A percentile compares a stretch with the other conserved stretches of the same genome.
Evolutionary conservation across 2,329 filamentous ascomycete species (phyloP).

Genomic region (Clonostachys rhizophaga): DNA sequence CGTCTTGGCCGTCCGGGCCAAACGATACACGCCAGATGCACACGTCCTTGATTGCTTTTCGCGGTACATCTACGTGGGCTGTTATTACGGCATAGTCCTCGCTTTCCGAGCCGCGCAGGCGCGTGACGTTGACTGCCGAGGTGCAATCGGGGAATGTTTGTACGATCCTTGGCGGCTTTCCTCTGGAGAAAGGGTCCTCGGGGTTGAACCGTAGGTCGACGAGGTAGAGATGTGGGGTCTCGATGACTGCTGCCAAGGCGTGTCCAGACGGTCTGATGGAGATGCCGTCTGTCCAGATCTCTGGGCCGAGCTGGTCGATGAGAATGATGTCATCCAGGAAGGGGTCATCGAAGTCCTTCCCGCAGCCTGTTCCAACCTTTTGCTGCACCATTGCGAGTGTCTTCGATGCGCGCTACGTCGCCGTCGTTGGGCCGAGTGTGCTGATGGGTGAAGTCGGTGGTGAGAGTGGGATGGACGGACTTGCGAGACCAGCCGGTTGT

Average conservation of each 20-base stretch:
- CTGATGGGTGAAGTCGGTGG: no score
- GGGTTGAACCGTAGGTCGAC: neutral
- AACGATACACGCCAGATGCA: neutral
- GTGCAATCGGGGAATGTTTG: neutral
- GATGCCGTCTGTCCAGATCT: conserved; percentile 3
- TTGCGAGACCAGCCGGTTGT: no score
- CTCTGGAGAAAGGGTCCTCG: neutral
- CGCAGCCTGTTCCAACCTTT: no score
- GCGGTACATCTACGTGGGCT: neutral
- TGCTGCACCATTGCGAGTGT: no score
- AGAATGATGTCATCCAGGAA: conserved; percentile 1
- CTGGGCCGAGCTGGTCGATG: conserved; percentile 3
- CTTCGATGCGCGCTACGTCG: no score
- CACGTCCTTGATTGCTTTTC: neutral
- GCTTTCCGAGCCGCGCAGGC: neutral
- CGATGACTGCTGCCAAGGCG: neutral
- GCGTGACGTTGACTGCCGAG: neutral
- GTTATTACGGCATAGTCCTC: neutral
- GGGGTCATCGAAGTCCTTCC: neutral
- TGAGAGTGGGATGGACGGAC: no score
- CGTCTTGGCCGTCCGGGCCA: neutral
- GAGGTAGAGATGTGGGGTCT: conserved; percentile 2
- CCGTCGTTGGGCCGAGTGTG: no score
- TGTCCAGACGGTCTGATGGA: conserved; percentile 1
- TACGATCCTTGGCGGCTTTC: neutral